Evolutionary conservation across 164 flowering plant genomes (phyloP).

Genomic region (Piper longum): DNA sequence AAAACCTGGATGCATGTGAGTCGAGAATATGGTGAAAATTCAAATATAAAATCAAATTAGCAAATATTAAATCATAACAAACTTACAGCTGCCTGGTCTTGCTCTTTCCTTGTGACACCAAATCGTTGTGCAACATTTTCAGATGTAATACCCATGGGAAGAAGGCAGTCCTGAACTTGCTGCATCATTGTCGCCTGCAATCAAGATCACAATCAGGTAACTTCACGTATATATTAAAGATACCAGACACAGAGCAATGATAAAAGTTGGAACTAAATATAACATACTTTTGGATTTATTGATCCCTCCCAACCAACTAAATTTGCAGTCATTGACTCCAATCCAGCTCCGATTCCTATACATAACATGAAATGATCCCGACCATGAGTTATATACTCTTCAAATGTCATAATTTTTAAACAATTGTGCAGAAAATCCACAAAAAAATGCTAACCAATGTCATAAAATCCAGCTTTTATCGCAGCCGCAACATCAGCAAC

Average conservation of each 20-base stretch:
- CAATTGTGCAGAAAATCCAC: not conserved
- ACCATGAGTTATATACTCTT: not conserved
- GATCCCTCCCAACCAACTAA: conserved; percentile 57
- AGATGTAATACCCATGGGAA: conserved; percentile 97
- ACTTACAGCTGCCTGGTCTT: conserved; percentile 98
- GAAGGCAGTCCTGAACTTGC: conserved; percentile 85
- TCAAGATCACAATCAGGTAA: not conserved
- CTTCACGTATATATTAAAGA: not conserved
- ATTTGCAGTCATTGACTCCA: conserved; percentile 84
- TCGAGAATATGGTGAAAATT: not conserved
- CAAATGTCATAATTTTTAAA: too few species aligned
- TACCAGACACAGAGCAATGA: not conserved
- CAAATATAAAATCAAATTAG: not conserved
- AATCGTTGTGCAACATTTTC: conserved; percentile 96
- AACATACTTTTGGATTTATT: conserved; percentile 65
- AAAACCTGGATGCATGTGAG: conserved; percentile 38
- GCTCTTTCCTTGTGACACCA: conserved; percentile 83
- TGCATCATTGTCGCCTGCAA: conserved; percentile 40
- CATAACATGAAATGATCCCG: not conserved
- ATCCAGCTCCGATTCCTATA: conserved; percentile 90
- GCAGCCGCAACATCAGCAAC: conserved; percentile 99
- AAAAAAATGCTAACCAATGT: conserved; percentile 46
- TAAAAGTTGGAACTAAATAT: not conserved
- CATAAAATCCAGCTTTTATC: conserved; percentile 94
- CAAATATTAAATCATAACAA: conserved; percentile 3